Base-by-base conservation (phyloP, 768 basidiomycete genomes). In the Tricholoma saponaceum region DNA sequence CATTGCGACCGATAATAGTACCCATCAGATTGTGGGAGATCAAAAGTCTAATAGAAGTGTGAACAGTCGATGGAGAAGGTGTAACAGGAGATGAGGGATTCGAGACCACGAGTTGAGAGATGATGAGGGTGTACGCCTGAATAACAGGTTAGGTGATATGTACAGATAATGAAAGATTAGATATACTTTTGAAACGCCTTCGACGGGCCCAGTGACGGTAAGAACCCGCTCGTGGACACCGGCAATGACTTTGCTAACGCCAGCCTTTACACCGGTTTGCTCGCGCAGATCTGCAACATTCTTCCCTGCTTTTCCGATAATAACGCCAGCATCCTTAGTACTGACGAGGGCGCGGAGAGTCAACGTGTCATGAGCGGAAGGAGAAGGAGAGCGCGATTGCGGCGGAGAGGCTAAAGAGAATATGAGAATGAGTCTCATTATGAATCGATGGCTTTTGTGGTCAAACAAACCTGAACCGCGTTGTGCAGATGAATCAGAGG, bases 11-110 rank as follows among this genome's bases (percentile, higher is more conserved):
- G 66, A 98, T 98, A 77, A 99, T 90, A 59, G 93, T 95, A 54
- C 97, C 97, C 97, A 99, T 99, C 64, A 99, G 82, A 75, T 98
- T 96, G 79, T 99, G 97, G 46, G 95, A 96, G 78, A 99, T 95
- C 67, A 99, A 83, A 64, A 99, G 93, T 59, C 95, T 92, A 73
- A 99, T 89, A 60, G 95, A 92, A 58, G 95, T 95, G 73, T 90
- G 86, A 52, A 83, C 75, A 57, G 89, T 79, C n/a, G 87, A 83
- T 20, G 90, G 78, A 55, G 92, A 81, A 61, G 85, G 75, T 41
- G 86, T 79, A 57, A 81, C 74, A 51, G 85, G 87, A 44, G 89
- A 87, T 44, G 92, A 79, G 49, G 92, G 86, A 66, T 83, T 86
- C 39, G 92, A 85, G 60, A 89, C 76, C 65, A 95, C 88, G 62